Base-by-base conservation (phyloP, 2,329 filamentous ascomycete species). In the Drechslerella coelobrocha region DNA sequence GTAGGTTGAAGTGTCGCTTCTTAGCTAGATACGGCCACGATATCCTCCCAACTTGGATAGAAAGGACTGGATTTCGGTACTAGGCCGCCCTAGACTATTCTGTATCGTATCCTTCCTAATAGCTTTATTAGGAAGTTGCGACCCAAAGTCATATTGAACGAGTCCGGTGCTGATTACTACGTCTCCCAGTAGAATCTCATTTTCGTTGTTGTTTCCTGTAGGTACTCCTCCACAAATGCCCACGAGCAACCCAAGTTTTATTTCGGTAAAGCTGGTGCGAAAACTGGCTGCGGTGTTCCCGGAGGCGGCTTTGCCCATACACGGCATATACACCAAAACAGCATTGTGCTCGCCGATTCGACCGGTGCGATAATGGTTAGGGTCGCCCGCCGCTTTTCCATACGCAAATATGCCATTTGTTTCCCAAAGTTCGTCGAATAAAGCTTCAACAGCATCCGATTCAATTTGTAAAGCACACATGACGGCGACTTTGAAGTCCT, bases 241-340 rank as follows among this genome's bases (percentile, higher is more conserved):
- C 9, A 54, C 51, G 0, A 82, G 47, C 0, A 82, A 26, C 0
- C 72, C 78, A 0, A 82, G 72, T 21, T 74, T 76, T 2, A 83
- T 62, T 1, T 65, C 62, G 0, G 65, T 53, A 39, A 78, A 82
- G 47, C 79, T 82, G 1, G 69, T 73, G 0, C 76, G 76, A 10
- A 82, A 61, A 19, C 73, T 75, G 0, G 76, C 68, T 0, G 78
- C 72, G 0, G 76, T 71, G 2, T 54, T 54, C 0, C 78, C 76
- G 0, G 78, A 76, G 29, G 24, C 76, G 12, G 39, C 72, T 26
- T 76, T 79, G 5, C 78, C 78, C 57, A 77, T 78, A 2, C 47
- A 48, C 1, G 76, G 69, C 1, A 78, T 72, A 0, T 76, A 34
- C 17, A 75, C 72, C 0, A 81, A 72, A 2, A 80, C 77, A 2